Conservation (phyloP, 768 basidiomycete species). For the Lactarius psammicola region DNA sequence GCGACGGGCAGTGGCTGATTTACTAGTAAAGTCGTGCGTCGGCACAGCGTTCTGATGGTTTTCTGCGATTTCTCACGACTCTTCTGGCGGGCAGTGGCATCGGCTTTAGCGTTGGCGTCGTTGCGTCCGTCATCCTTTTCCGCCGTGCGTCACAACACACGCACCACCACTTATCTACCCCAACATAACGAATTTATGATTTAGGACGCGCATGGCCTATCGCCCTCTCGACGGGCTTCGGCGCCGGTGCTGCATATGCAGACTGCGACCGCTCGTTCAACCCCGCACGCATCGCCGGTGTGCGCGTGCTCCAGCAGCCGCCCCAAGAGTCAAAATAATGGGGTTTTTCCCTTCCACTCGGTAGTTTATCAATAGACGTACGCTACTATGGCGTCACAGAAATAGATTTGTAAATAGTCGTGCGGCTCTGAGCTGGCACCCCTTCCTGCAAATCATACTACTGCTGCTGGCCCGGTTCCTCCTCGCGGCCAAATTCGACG, state of each 20-base stretch:
- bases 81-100: constrained; percentile 56
- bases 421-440: constrained; percentile 4
- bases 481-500: constrained; percentile 22
- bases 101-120: constrained; percentile 85
- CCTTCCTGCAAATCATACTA: not conserved
- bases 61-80: not conserved
- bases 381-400: not conserved
- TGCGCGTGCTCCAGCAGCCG: constrained; percentile 56
- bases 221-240: constrained; percentile 82
- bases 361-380: constrained; percentile 7
- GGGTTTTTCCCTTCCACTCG: not conserved
- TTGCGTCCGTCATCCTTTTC: constrained; percentile 89
- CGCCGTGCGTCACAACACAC: constrained; percentile 58
- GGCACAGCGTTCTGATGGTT: not conserved
- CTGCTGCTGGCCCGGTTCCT: constrained; percentile 9
- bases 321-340: constrained; percentile 25
- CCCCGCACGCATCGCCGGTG: constrained; percentile 83
- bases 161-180: not conserved
- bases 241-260: constrained; percentile 81
- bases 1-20: constrained; percentile 58
- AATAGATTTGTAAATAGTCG: constrained; percentile 17
- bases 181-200: constrained; percentile 15
- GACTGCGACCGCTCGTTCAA: constrained; percentile 95
- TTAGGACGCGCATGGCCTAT: constrained; percentile 92
- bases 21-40: constrained; percentile 82